Percentiles rank a stretch among this genome's conserved stretches.
These are phyloP conservation scores for Aureobasidium sp. DNA, from an alignment of 2,329 filamentous ascomycete genomes.

Conservation along the genomic window DNA sequence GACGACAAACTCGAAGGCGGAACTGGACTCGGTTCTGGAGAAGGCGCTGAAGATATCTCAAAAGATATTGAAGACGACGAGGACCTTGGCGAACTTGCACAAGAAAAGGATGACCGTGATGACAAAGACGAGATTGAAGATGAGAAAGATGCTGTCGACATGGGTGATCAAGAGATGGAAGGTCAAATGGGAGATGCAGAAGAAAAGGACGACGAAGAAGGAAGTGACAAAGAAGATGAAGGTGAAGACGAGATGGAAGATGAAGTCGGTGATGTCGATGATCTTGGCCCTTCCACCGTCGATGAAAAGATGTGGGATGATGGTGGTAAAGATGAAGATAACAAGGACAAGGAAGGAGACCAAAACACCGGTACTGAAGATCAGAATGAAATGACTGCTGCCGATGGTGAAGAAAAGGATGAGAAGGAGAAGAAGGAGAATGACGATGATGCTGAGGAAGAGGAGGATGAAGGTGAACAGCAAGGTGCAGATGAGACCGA, in stretches of 20 bases:
- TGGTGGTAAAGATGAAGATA: slow-evolving; percentile 69
- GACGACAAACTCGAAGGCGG: slow-evolving; percentile 88
- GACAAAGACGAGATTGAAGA: slow-evolving; percentile 73
- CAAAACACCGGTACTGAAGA: slow-evolving; percentile 55
- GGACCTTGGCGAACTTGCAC: slow-evolving; percentile 90
- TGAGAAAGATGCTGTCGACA: slow-evolving; percentile 88
- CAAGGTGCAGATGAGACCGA: slow-evolving; percentile 56
- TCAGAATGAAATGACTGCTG: slow-evolving; percentile 49
- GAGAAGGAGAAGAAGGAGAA: slow-evolving; percentile 63
- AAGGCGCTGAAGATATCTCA: slow-evolving; percentile 97
- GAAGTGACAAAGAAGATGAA: slow-evolving; percentile 69
- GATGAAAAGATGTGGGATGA: slow-evolving; percentile 99
- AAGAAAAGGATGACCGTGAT: slow-evolving; percentile 73
- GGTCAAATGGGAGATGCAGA: slow-evolving; percentile 77
- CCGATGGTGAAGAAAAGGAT: slow-evolving; percentile 50
- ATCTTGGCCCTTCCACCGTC: slow-evolving; percentile 87
- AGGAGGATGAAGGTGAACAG: slow-evolving; percentile 36
- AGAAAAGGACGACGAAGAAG: slow-evolving; percentile 47
- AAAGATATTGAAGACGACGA: slow-evolving; percentile 97
- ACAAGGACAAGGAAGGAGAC: slow-evolving; percentile 84
- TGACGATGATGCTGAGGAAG: slow-evolving; percentile 69
- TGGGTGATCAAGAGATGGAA: slow-evolving; percentile 92
- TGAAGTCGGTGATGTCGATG: slow-evolving; percentile 90
- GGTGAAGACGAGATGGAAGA: slow-evolving; percentile 83
- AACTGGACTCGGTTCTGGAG: slow-evolving; percentile 93